Conservation (phyloP, 768 basidiomycete species). For the Mycena galopus region DNA sequence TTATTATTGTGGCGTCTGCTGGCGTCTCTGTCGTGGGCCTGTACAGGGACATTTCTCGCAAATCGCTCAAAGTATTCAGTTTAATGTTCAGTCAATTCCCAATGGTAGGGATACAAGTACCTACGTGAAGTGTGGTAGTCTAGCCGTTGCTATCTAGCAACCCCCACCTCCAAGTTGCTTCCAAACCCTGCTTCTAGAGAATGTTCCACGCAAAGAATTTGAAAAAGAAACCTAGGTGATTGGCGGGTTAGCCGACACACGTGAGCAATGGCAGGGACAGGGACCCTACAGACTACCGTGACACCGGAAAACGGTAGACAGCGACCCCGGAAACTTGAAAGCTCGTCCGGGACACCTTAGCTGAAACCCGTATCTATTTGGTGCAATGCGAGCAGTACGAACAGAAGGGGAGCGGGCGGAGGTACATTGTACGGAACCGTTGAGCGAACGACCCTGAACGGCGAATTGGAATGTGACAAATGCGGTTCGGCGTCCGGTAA, state of each 20-base stretch:
- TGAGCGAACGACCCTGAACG: constrained; percentile 9
- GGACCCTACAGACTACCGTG: no score
- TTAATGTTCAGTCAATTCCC: neutral
- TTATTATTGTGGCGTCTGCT: no score
- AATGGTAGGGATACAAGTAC: neutral
- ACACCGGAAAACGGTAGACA: no score
- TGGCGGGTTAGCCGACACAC: neutral
- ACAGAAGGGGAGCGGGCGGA: no score
- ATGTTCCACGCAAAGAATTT: constrained; percentile 21
- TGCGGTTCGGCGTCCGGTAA: constrained; percentile 8
- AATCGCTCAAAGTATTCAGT: neutral
- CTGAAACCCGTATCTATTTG: no score
- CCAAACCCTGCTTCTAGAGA: neutral
- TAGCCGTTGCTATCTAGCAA: constrained; percentile 21
- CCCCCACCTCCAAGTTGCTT: no score
- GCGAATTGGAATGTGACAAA: neutral
- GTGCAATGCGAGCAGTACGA: no score
- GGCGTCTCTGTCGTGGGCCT: neutral
- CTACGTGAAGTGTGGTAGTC: no score
- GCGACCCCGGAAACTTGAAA: no score
- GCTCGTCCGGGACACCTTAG: no score
- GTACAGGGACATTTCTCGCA: neutral
- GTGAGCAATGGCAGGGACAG: neutral
- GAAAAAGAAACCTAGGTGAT: constrained; percentile 5
- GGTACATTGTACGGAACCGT: no score